Evolutionary conservation across 106 monocot species (phyloP).

Genomic region (Acorus calamus): DNA sequence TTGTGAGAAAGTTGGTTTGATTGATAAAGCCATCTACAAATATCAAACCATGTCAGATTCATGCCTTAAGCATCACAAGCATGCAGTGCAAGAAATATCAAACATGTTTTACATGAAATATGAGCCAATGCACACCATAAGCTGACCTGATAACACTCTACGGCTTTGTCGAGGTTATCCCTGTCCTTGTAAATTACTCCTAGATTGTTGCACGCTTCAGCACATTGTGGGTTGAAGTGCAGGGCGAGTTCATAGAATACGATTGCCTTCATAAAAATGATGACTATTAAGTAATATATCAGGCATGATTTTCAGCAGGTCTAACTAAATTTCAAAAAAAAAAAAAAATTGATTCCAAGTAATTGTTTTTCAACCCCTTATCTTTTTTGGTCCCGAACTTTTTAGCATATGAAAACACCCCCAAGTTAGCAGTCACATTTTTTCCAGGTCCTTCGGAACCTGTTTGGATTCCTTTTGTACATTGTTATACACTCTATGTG

Average conservation of each 20-base stretch:
- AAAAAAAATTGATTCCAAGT: neutral
- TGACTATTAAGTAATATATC: constrained; percentile 7
- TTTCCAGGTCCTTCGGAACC: no score
- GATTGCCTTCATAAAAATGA: constrained; percentile 59
- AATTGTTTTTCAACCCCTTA: no score
- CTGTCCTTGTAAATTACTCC: constrained; percentile 99
- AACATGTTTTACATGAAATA: neutral
- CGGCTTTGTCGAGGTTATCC: constrained; percentile 99
- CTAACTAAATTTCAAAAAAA: neutral
- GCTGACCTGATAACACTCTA: constrained; percentile 93
- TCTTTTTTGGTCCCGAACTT: no score
- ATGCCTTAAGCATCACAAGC: neutral
- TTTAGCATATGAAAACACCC: no score
- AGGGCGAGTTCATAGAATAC: constrained; percentile 96
- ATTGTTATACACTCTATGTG: no score
- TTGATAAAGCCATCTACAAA: constrained; percentile 82
- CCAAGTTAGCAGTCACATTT: no score
- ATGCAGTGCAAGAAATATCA: constrained; percentile 1
- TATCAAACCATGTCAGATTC: neutral
- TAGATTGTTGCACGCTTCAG: constrained; percentile 97
- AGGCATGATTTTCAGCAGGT: neutral
- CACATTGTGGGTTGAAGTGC: constrained; percentile 98
- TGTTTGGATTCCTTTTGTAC: no score
- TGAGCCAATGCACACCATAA: neutral
- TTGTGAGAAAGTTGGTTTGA: constrained; percentile 92